phyloP scores from a whole-genome alignment of 2,329 filamentous ascomycete species.

The Ophiocordyceps camponoti-floridani region DNA sequence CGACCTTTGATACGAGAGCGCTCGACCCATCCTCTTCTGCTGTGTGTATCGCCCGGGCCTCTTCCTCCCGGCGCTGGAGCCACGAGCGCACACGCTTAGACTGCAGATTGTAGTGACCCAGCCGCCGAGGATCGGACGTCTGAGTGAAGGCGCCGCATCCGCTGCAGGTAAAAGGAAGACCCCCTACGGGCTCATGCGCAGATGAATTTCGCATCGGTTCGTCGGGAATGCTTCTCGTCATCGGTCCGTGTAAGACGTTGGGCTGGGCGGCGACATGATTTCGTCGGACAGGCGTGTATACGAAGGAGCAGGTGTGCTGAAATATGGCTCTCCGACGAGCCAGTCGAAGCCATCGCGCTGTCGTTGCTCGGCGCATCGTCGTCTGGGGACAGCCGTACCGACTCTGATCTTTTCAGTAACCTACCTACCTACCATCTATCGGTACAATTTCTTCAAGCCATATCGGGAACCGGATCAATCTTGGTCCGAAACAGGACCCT shows the following conservation, averaged over 20 bases:
- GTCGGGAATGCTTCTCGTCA: too few relatives aligned
- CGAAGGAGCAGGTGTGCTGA: background rate
- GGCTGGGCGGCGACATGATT: conserved; percentile 9
- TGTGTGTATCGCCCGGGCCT: too few relatives aligned
- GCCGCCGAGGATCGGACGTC: conserved; percentile 26
- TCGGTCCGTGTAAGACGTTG: background rate
- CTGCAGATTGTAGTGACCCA: conserved; percentile 37
- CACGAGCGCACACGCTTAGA: conserved; percentile 34
- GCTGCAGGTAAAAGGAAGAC: conserved; percentile 37
- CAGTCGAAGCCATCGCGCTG: conserved; percentile 21
- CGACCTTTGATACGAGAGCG: too few relatives aligned
- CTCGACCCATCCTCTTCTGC: too few relatives aligned
- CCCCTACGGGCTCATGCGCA: too few relatives aligned
- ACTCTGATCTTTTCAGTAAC: background rate
- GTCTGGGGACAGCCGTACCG: background rate
- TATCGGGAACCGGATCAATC: too few relatives aligned
- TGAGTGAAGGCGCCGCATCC: conserved; percentile 51
- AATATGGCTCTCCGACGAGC: conserved; percentile 27
- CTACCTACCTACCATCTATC: too few relatives aligned
- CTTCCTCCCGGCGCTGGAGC: conserved; percentile 9
- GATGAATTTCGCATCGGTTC: too few relatives aligned
- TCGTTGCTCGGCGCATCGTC: conserved; percentile 25
- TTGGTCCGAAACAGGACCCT: background rate
- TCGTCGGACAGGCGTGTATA: conserved; percentile 5
- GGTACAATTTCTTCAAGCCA: too few relatives aligned